Evolutionary conservation across 2,329 filamentous ascomycete genomes (phyloP).

Genomic region (Fusarium sp.): DNA sequence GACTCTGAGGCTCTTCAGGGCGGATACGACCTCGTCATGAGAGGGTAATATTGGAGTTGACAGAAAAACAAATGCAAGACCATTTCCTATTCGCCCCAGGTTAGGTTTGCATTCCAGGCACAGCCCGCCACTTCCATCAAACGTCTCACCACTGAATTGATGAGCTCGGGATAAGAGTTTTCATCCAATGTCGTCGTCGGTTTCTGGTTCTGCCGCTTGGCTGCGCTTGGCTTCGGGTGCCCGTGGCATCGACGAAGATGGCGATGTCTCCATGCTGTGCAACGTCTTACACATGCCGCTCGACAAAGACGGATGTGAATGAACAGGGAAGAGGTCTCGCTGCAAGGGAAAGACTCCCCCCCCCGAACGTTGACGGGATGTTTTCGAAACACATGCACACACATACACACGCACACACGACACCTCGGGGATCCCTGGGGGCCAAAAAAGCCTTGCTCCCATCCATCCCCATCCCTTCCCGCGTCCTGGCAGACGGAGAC

Average conservation of each 20-base stretch:
- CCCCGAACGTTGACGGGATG: constrained; percentile 14
- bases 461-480: constrained; percentile 3
- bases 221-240: constrained; percentile 28
- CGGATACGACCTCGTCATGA: constrained; percentile 20
- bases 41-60: constrained; percentile 18
- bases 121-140: constrained; percentile 21
- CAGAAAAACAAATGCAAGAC: constrained; percentile 19
- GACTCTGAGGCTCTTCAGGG: constrained; percentile 24
- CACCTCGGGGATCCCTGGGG: constrained; percentile 10
- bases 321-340: constrained; percentile 1
- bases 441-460: not conserved
- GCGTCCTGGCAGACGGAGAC: constrained; percentile 8
- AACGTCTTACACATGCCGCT: constrained; percentile 26
- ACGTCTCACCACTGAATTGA: constrained; percentile 27
- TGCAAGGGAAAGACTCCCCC: not conserved
- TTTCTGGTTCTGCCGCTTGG: constrained; percentile 7
- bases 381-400: constrained; percentile 6
- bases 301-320: constrained; percentile 9
- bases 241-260: constrained; percentile 27
- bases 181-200: not conserved
- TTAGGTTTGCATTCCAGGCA: constrained; percentile 23
- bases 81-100: not conserved
- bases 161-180: constrained; percentile 3
- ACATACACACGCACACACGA: not conserved
- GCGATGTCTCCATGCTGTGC: constrained; percentile 29